A percentile compares a stretch with the other conserved stretches of the same genome.
Conservation (phyloP, 805 yeast species). For the Wickerhamomyces bovis region DNA sequence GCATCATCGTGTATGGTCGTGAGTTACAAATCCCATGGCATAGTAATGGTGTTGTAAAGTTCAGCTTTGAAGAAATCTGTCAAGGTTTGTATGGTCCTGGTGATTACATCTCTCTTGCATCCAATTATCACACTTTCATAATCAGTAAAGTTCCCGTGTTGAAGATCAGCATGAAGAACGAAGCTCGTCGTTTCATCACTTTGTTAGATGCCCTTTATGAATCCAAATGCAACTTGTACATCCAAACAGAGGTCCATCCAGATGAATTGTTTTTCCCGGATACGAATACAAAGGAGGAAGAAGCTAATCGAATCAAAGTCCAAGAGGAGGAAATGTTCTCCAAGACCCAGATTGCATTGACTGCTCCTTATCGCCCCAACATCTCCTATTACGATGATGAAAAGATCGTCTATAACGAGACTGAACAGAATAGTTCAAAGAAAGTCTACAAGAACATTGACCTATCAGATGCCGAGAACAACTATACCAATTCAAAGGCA, state of each 20-base stretch:
- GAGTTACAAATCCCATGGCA: slow-evolving; percentile 40
- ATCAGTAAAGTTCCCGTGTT: slow-evolving; percentile 57
- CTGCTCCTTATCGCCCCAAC: slow-evolving; percentile 66
- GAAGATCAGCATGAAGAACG: slow-evolving; percentile 52
- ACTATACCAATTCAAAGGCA: slow-evolving; percentile 43
- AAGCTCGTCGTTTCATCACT: slow-evolving; percentile 63
- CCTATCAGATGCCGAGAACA: slow-evolving; percentile 20
- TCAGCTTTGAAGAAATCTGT: slow-evolving; percentile 51
- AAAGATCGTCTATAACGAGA: slow-evolving; percentile 27
- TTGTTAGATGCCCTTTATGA: slow-evolving; percentile 66
- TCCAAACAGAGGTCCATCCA: slow-evolving; percentile 44
- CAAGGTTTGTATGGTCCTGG: slow-evolving; percentile 55
- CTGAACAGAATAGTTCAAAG: slow-evolving; percentile 6
- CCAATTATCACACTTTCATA: slow-evolving; percentile 49
- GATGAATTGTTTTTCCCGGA: slow-evolving; percentile 63
- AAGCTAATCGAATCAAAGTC: slow-evolving; percentile 35
- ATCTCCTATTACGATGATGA: slow-evolving; percentile 55
- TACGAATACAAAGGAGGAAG: slow-evolving; percentile 19
- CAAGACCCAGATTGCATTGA: slow-evolving; percentile 51
- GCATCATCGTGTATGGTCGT: slow-evolving; percentile 53
- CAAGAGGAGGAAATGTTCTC: slow-evolving; percentile 69
- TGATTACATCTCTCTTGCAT: slow-evolving; percentile 64
- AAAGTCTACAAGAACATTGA: slow-evolving; percentile 12
- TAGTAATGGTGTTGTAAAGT: slow-evolving; percentile 35
- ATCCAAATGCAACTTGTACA: slow-evolving; percentile 51